phyloP scores from a whole-genome alignment of 371 early-diverging fungal genomes.

The Rhizopus microsporus region DNA sequence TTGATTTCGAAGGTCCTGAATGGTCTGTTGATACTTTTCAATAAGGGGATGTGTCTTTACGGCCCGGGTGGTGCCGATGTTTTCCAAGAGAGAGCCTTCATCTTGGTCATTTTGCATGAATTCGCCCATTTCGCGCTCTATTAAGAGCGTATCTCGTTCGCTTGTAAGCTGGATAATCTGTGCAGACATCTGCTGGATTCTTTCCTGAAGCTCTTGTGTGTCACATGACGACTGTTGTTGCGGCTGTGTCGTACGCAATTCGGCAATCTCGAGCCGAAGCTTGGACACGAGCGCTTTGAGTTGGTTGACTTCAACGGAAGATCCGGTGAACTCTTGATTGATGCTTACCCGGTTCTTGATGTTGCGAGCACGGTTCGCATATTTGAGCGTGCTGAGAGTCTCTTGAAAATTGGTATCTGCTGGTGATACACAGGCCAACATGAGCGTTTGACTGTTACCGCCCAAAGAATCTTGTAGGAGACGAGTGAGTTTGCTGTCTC shows the following conservation, averaged over 20 bases:
- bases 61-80: slow-evolving; percentile 3
- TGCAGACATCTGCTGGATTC: slow-evolving; percentile 8
- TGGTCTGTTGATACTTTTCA: slow-evolving; percentile 52
- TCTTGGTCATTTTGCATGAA: slow-evolving; percentile 29
- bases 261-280: slow-evolving; percentile 59
- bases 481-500: slow-evolving; percentile 97
- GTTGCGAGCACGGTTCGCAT: slow-evolving; percentile 85
- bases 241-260: slow-evolving; percentile 39
- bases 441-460: slow-evolving; percentile 86
- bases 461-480: slow-evolving; percentile 95
- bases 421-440: slow-evolving; percentile 91
- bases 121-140: slow-evolving; percentile 54
- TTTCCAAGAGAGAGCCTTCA: slow-evolving; percentile 18
- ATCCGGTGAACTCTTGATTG: slow-evolving; percentile 65
- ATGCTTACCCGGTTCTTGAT: slow-evolving; percentile 83
- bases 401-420: slow-evolving; percentile 81
- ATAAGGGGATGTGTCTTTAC: slow-evolving; percentile 54
- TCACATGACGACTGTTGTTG: slow-evolving; percentile 31
- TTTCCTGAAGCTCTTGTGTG: slow-evolving; percentile 24
- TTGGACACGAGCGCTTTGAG: slow-evolving; percentile 65
- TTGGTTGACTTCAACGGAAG: slow-evolving; percentile 61
- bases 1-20: slow-evolving; percentile 52
- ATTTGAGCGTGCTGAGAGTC: slow-evolving; percentile 87
- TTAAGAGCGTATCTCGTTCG: slow-evolving; percentile 61
- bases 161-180: slow-evolving; percentile 54